A percentile compares a stretch with the other conserved stretches of the same genome.
Conservation (phyloP, 805 yeast genomes). For the Metschnikowia gelsemii region DNA sequence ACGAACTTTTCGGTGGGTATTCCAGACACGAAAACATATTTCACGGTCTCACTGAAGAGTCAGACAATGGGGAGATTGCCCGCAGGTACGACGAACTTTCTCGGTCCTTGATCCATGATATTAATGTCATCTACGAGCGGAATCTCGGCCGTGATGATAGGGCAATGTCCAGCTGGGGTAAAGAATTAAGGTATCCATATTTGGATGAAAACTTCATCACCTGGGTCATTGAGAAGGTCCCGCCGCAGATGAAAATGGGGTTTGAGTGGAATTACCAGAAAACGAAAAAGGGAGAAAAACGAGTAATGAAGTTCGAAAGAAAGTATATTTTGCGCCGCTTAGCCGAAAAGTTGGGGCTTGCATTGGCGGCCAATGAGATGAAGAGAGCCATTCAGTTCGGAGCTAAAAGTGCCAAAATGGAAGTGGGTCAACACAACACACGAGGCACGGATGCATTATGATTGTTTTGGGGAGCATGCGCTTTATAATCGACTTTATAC, state of each 20-base stretch:
- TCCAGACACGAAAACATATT: conserved; percentile 70
- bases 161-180: conserved; percentile 82
- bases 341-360: conserved; percentile 53
- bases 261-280: conserved; percentile 27
- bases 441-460: conserved; percentile 65
- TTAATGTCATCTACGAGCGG: conserved; percentile 69
- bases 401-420: conserved; percentile 91
- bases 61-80: conserved; percentile 17
- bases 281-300: conserved; percentile 28
- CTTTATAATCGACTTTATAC: no score
- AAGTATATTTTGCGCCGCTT: conserved; percentile 62
- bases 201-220: conserved; percentile 61
- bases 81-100: conserved; percentile 43
- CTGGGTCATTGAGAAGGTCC: conserved; percentile 47
- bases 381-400: conserved; percentile 98
- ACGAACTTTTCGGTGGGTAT: conserved; percentile 95
- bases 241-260: conserved; percentile 46
- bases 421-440: conserved; percentile 68
- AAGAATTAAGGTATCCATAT: conserved; percentile 86
- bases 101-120: conserved; percentile 65
- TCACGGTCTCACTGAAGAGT: conserved; percentile 25
- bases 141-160: conserved; percentile 92
- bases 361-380: conserved; percentile 64
- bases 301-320: conserved; percentile 29
- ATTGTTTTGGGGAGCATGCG: not conserved